These are phyloP conservation scores for Tulasnella sp. DNA, from an alignment of 768 basidiomycete species.

Conservation along the genomic window DNA sequence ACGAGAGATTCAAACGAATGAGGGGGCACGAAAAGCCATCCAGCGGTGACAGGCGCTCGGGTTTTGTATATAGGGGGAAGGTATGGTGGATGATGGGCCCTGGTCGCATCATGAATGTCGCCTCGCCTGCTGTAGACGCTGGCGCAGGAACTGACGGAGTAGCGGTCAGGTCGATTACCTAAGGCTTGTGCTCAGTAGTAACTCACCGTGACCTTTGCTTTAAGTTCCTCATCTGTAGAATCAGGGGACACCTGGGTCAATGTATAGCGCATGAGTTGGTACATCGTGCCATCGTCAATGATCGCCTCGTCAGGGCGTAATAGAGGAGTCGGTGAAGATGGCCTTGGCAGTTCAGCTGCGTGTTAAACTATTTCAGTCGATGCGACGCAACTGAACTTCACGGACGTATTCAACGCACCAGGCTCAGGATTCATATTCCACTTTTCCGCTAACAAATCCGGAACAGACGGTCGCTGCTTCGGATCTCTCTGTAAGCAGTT, in stretches of 20 bases:
- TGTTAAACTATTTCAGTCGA: not conserved
- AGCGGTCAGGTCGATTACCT: not conserved
- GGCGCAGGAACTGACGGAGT: not conserved
- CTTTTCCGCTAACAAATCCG: conserved; percentile 69
- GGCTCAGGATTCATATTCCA: conserved; percentile 35
- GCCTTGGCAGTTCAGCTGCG: conserved; percentile 2
- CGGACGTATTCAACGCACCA: not conserved
- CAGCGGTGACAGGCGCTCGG: not conserved
- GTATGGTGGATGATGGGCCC: not conserved
- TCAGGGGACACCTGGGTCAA: not conserved
- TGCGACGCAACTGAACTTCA: too few relatives aligned
- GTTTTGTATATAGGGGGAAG: not conserved
- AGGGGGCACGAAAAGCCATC: too few relatives aligned
- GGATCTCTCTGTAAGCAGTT: conserved; percentile 68
- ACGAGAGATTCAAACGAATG: not conserved
- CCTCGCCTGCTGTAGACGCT: not conserved
- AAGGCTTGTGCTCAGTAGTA: not conserved
- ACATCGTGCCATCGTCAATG: conserved; percentile 16
- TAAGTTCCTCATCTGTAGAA: not conserved
- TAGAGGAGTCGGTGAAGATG: conserved; percentile 3
- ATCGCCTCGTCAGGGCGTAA: conserved; percentile 13
- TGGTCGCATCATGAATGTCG: not conserved
- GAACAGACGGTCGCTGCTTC: conserved; percentile 79
- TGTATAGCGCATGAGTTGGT: conserved; percentile 12
- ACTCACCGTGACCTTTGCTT: conserved; percentile 9